phyloP scores from a whole-genome alignment of 495 filamentous ascomycete genomes.

The Xylaria acuta region DNA sequence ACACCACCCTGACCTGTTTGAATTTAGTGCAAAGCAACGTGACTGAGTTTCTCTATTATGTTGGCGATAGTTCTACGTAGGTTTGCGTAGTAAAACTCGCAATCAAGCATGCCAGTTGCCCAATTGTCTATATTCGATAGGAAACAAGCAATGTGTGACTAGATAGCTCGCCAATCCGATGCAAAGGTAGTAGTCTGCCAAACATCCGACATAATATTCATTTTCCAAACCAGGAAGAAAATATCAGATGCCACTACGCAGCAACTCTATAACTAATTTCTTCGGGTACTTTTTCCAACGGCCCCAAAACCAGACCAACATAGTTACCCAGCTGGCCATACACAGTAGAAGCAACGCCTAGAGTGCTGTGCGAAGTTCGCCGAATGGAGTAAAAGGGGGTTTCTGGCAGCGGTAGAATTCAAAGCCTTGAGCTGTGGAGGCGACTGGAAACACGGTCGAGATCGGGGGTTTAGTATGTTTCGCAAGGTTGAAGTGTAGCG shows the following conservation, averaged over 20 bases:
- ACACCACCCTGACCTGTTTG: neutral
- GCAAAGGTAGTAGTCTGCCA: neutral
- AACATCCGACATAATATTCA: neutral
- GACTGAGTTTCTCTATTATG: neutral
- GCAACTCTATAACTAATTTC: neutral
- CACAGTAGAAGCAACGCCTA: neutral
- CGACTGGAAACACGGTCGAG: neutral
- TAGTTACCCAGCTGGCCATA: neutral
- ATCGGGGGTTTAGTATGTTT: neutral
- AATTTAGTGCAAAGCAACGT: neutral
- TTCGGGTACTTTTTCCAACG: neutral
- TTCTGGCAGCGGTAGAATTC: neutral
- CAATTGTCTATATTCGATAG: neutral
- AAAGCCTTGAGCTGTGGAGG: neutral
- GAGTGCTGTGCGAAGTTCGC: neutral
- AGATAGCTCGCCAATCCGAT: neutral
- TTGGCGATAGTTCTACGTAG: neutral
- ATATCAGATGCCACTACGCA: neutral
- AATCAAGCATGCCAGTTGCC: neutral
- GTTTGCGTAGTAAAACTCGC: neutral
- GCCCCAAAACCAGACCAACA: neutral
- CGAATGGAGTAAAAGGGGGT: neutral
- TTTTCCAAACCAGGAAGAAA: neutral
- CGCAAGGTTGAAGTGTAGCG: neutral
- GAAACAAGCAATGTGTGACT: neutral